Base-by-base conservation (phyloP, 208 protist genomes). In the Acanthamoeba healyi region DNA sequence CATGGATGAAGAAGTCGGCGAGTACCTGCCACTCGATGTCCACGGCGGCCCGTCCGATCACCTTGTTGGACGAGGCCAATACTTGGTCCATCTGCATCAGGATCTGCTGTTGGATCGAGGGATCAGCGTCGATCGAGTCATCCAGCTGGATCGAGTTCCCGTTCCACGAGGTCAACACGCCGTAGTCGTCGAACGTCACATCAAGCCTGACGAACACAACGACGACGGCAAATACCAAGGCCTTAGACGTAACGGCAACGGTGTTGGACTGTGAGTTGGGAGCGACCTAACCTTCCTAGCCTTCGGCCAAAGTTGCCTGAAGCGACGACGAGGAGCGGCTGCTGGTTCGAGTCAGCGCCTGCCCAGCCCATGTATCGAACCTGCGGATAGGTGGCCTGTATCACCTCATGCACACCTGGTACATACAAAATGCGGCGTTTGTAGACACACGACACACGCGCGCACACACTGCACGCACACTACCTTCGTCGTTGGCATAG, bases 211-310 rank as follows among this genome's bases (percentile, higher is more conserved):
- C 14, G 19, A 29, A 0, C n/a, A 6, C 4, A 67, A 67, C n/a
- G n/a, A n/a, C n/a, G n/a, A n/a, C n/a, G n/a, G n/a, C n/a, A n/a
- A n/a, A n/a, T n/a, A n/a, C n/a, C n/a, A n/a, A n/a, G n/a, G n/a
- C n/a, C n/a, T n/a, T n/a, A n/a, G n/a, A n/a, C n/a, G n/a, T n/a
- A n/a, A n/a, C n/a, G n/a, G n/a, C n/a, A n/a, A n/a, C n/a, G n/a
- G n/a, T n/a, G n/a, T n/a, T n/a, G n/a, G n/a, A n/a, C n/a, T n/a
- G n/a, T n/a, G n/a, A n/a, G n/a, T n/a, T n/a, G n/a, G n/a, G n/a
- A n/a, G n/a, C n/a, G n/a, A n/a, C n/a, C n/a, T n/a, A n/a, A 86
- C 77, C 40, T n/a, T 26, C 86, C 86, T 24, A 90, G 34, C 40
- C 58, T 0, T 24, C 44, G 56, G 38, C 58, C 82, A 67, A 90